A percentile compares a stretch with the other conserved stretches of the same genome.
These are phyloP conservation scores for Gymnopilus junonius DNA, from an alignment of 768 basidiomycete genomes.

Conservation along the genomic window DNA sequence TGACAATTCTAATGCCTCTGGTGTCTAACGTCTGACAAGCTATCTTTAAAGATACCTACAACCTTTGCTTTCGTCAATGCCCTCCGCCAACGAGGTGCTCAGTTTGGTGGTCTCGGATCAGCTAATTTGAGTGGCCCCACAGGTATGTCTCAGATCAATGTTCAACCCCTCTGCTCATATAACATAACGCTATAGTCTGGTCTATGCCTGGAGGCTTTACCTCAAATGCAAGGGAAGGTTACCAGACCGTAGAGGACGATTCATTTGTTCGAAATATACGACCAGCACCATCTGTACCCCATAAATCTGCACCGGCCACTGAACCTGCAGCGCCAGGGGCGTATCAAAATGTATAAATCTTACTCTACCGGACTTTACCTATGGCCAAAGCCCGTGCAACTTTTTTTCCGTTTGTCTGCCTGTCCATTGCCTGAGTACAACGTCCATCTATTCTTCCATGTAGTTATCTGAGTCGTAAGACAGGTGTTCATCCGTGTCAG, in stretches of 20 bases:
- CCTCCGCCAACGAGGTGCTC: slow-evolving; percentile 61
- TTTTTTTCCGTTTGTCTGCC: too few species aligned
- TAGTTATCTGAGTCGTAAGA: background rate
- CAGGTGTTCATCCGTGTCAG: background rate
- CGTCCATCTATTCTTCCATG: background rate
- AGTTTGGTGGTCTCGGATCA: slow-evolving; percentile 53
- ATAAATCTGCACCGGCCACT: slow-evolving; percentile 24
- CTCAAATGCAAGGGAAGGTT: slow-evolving; percentile 56
- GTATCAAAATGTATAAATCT: slow-evolving; percentile 45
- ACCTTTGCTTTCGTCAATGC: slow-evolving; percentile 52
- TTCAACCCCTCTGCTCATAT: background rate
- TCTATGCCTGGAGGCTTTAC: slow-evolving; percentile 80
- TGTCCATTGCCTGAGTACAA: background rate
- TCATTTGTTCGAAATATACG: slow-evolving; percentile 30
- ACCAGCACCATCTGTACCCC: slow-evolving; percentile 28
- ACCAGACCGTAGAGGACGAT: slow-evolving; percentile 67
- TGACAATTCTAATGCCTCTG: slow-evolving; percentile 1
- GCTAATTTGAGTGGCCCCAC: slow-evolving; percentile 59
- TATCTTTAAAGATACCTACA: slow-evolving; percentile 56
- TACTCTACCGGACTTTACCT: background rate
- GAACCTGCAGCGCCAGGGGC: slow-evolving; percentile 38
- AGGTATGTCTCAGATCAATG: slow-evolving; percentile 35
- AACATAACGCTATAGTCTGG: slow-evolving; percentile 55
- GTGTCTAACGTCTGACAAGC: background rate
- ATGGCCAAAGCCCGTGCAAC: too few species aligned